Base-by-base conservation (phyloP, 2,329 filamentous ascomycete species). In the Microdochium bolleyi region DNA sequence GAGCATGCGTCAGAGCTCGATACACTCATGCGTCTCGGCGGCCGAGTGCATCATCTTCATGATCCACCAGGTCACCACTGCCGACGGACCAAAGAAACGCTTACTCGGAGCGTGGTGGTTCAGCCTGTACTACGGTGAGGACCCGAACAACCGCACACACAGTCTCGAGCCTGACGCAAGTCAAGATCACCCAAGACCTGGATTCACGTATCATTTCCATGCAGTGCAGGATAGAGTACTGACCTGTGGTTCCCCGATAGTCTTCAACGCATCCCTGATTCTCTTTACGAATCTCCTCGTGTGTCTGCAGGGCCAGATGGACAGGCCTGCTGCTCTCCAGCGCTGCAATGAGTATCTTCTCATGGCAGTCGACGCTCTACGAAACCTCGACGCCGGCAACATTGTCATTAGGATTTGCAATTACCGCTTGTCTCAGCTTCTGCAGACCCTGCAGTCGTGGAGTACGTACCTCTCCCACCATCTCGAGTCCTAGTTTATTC, bases 51-150 rank as follows among this genome's bases (percentile, higher is more conserved):
- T 70, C 13, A 66, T 73, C 44, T 58, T 64, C 22, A 61, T 67
- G 21, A 60, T 67, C 24, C 53, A 60, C 49, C 54, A 68, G 2
- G 49, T 51, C 27, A 56, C 57, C 3, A 54, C 55, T 2, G 54
- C 53, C n/a, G 50, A 55, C 21, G 48, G 41, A 11, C 48, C 51
- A 54, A 52, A 19, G 49, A 55, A 22, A 55, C 19, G 61, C 24
- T 55, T 68, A 2, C 59, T 72, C 2, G 70, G 69, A 2, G 69
- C 69, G 5, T 72, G 70, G 69, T 72, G 69, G 67, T 73, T 70
- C 54, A 63, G 64, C 21, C 57, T 72, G 9, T 72, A 72, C 53
- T 73, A 72, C 54, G 64, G 62, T 41, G 56, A 54, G 14, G n/a
- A n/a, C n/a, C n/a, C n/a, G n/a, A n/a, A n/a, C n/a, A n/a, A n/a